These are phyloP conservation scores for Ogataea pignaliae DNA, from an alignment of 805 yeast species.

Conservation along the genomic window DNA sequence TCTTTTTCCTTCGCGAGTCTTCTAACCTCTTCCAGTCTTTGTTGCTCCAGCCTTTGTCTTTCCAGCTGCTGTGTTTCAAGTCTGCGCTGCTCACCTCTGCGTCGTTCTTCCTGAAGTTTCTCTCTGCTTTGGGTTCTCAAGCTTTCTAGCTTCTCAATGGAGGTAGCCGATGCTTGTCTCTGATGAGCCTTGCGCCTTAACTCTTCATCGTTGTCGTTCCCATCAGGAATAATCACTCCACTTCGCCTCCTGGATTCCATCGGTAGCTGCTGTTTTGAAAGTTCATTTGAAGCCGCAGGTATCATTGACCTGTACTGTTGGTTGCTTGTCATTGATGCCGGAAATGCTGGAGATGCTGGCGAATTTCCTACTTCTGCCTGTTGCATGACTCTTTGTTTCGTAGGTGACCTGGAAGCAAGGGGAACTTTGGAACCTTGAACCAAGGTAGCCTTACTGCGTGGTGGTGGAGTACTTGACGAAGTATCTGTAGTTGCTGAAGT, in stretches of 20 bases:
- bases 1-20: conserved; percentile 3
- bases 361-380: too few species aligned
- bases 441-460: background rate
- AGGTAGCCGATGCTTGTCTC: conserved; percentile 2
- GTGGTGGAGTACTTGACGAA: background rate
- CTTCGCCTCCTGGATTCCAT: background rate
- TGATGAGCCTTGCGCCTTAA: conserved; percentile 1
- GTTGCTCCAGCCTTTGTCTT: conserved; percentile 1
- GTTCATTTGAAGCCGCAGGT: background rate
- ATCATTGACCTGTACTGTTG: background rate
- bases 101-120: conserved; percentile 5
- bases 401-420: too few species aligned
- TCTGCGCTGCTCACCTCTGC: conserved; percentile 1
- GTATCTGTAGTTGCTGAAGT: too few species aligned
- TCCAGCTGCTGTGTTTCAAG: conserved; percentile 1
- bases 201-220: background rate
- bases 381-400: too few species aligned
- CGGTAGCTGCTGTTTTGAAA: background rate
- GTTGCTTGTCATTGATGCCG: too few species aligned
- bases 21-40: background rate
- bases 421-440: too few species aligned
- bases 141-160: conserved; percentile 6
- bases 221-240: background rate
- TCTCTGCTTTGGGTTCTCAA: background rate
- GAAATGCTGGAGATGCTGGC: too few species aligned